Evolutionary conservation across 2,329 filamentous ascomycete genomes (phyloP), one percentile per base, ranked within the genome.

Genomic region (Eurotiales sp.): DNA sequence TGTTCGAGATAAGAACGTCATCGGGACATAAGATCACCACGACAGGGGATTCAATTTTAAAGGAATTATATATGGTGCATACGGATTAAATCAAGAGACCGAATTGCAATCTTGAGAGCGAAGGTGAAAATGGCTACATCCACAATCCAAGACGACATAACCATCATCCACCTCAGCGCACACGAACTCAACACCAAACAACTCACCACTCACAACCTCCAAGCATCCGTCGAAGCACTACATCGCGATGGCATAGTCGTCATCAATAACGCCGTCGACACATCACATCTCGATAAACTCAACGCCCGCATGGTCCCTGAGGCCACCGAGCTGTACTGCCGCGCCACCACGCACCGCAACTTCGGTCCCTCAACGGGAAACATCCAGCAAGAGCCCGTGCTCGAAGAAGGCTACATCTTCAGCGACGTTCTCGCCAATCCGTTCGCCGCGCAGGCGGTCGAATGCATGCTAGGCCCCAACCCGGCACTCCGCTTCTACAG

Each of bases 331-430:
- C 63, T 72, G 19, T 64, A 66, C 32, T 49, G 56, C 3, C 59
- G 64, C 22, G 55, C 61, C 14, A 44, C 45, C 8, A 61, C 58
- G 1, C 58, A 63, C 43, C 58, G 56, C 42, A 64, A 64, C 42
- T 63, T 63, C 51, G 59, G 59, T 36, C 53, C 61, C 32, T 46
- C 60, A 8, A 70, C 66, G 2, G 62, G 64, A 1, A 74, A 74
- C 52, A 72, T 74, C 58, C 67, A 72, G 45, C 70, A 72, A 55
- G 69, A 67, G 22, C 71, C 72, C 0, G 67, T 71, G 1, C 59
- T 66, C 12, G 61, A 61, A 11, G 52, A 56, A 12, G 60, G 64
- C 0, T 64, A 68, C 34, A 65, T 74, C 51, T 69, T 64, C 48
- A 56, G 62, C 27, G 70, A 74, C 41, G 51, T 74, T 19, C 67